These are phyloP conservation scores for Penicillium ochrochloron DNA, from an alignment of 495 filamentous ascomycete species.

Conservation along the genomic window DNA sequence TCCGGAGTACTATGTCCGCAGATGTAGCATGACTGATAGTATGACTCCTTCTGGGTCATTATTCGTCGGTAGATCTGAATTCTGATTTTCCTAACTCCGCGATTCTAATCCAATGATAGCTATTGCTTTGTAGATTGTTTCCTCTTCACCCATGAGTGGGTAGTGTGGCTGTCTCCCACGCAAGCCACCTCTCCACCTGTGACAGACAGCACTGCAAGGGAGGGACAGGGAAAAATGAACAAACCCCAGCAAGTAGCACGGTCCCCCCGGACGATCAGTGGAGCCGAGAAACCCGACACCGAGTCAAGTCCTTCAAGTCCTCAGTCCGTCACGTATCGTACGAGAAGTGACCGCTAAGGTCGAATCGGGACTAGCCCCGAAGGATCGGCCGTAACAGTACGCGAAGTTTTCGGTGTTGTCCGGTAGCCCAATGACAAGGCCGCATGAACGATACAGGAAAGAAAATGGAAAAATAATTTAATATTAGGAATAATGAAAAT, in stretches of 20 bases:
- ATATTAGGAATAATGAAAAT: background rate
- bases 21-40: background rate
- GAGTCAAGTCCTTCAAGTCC: background rate
- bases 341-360: slow-evolving; percentile 4
- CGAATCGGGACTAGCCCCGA: slow-evolving; percentile 14
- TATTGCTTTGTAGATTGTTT: background rate
- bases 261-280: slow-evolving; percentile 16
- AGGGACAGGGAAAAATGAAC: background rate
- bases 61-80: background rate
- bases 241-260: slow-evolving; percentile 1
- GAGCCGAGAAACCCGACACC: slow-evolving; percentile 5
- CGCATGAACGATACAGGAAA: background rate
- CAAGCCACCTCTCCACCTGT: slow-evolving; percentile 16
- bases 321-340: slow-evolving; percentile 11
- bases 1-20: background rate
- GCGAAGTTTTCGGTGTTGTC: slow-evolving; percentile 10
- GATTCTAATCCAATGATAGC: background rate
- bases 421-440: slow-evolving; percentile 1
- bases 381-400: slow-evolving; percentile 18
- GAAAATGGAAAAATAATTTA: background rate
- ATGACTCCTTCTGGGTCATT: slow-evolving; percentile 6
- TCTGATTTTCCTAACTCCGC: background rate
- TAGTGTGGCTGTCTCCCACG: slow-evolving; percentile 12
- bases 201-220: slow-evolving; percentile 1
- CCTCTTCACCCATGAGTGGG: background rate